Base-by-base conservation (phyloP, 2,329 filamentous ascomycete genomes). In the Calonectria montana region DNA sequence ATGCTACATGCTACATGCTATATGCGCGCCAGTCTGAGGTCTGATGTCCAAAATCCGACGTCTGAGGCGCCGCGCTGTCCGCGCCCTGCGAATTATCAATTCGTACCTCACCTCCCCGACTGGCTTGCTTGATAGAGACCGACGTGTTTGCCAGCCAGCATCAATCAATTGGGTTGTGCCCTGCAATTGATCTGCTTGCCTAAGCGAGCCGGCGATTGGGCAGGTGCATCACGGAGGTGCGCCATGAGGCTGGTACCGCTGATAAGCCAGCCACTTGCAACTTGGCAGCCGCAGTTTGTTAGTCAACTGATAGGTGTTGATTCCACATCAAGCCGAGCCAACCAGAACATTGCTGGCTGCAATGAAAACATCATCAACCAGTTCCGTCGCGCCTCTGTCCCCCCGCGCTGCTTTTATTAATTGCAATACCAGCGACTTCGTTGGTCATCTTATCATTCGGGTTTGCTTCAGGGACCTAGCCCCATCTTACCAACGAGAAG, bases 241-340 rank as follows among this genome's bases (percentile, higher is more conserved):
- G 39, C 57, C 57, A 62, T 31, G 57, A 62, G 57, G 37, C 39
- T 62, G 57, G 57, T 27, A 27, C 57, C 29, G 43, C 39, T 62
- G 57, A 62, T 62, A 62, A 62, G 57, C 53, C 35, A 61, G 57
- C 50, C 18, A 5, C 41, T n/a, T 43, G 41, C 41, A 43, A 43
- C 41, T 43, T 43, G 41, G 41, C 43, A 47, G 43, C 43, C 53
- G 29, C 53, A 39, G 53, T 23, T 25, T 39, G 53, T 37, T 59
- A 59, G 21, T 39, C 31, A 21, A 37, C 9, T 23, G 43, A 23
- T 47, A 29, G 43, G 13, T 45, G 16, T 62, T 45, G 37, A 62
- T 45, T 31, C 37, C 39, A 37, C 53, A 62, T 31, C 57, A 45
- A 62, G n/a, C 23, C 23, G 23, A 21, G 35, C 21, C 35, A 39